A percentile compares a stretch with the other conserved stretches of the same genome.
These are phyloP conservation scores for Skeletonema potamos DNA, from an alignment of 108 stramenopile genomes.

Conservation along the genomic window DNA sequence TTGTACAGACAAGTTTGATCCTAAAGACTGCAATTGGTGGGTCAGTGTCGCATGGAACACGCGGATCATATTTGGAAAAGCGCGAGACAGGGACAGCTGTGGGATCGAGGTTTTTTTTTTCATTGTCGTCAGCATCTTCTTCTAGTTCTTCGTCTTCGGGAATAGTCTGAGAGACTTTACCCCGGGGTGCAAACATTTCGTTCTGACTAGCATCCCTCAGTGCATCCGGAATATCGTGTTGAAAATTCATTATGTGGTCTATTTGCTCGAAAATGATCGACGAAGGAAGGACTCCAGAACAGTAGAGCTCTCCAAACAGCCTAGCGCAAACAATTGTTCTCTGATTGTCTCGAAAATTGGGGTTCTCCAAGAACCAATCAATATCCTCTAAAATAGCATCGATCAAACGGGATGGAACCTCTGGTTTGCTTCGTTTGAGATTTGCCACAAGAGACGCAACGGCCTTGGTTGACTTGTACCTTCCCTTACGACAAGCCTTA, in stretches of 20 bases:
- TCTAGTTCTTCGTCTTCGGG: conserved; percentile 85
- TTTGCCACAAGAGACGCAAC: conserved; percentile 82
- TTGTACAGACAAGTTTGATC: conserved; percentile 81
- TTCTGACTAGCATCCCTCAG: conserved; percentile 59
- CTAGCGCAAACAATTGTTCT: conserved; percentile 83
- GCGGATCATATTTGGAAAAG: conserved; percentile 86
- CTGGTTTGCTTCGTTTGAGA: conserved; percentile 65
- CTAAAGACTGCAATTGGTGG: conserved; percentile 87
- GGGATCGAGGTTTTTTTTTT: conserved; percentile 22
- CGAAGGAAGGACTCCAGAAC: conserved; percentile 66
- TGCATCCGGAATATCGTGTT: conserved; percentile 89
- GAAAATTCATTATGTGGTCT: conserved; percentile 84
- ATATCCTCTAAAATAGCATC: conserved; percentile 90
- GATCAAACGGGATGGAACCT: conserved; percentile 75
- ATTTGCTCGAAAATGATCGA: conserved; percentile 77
- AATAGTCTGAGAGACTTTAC: conserved; percentile 65
- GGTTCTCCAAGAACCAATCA: conserved; percentile 84
- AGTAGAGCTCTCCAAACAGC: conserved; percentile 87
- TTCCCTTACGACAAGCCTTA: conserved; percentile 85
- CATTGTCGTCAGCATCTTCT: conserved; percentile 44
- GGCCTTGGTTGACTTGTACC: conserved; percentile 79
- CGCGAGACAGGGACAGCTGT: conserved; percentile 66
- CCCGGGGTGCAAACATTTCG: conserved; percentile 27
- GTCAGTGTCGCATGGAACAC: conserved; percentile 79
- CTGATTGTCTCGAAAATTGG: conserved; percentile 83